Evolutionary conservation across 768 basidiomycete species (phyloP), one percentile per base, ranked within the genome.

Genomic region (Sporobolomyces pararoseus): DNA sequence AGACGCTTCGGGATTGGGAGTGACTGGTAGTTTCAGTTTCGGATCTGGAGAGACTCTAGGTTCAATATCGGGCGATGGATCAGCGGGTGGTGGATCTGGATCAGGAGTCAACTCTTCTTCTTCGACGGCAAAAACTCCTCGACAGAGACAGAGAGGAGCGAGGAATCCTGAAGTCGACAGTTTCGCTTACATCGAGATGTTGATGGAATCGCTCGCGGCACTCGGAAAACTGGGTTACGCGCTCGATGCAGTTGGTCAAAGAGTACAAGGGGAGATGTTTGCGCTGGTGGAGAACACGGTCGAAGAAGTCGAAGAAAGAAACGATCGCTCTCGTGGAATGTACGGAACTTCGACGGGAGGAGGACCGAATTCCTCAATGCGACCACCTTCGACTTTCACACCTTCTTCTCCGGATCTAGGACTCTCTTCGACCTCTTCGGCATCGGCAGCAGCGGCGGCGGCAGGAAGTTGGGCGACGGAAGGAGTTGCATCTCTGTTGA

Each of bases 121-220:
- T n/a, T 9, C 35, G 58, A 49, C 34, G 31, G 35, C 13, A 10
- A 29, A 57, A 17, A 57, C 51, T 31, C 35, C 49, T 23, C 10
- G 46, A 47, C 46, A 47, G 55, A n/a, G 54, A 39, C 7, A 31
- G 50, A 51, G 50, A 59, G 25, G 27, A n/a, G 57, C 65, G 16
- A 63, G 58, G 49, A 94, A 93, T 76, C 92, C 94, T 6, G 96
- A 99, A 80, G 84, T 86, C 14, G 91, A 99, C 78, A 92, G 91
- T 0, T 99, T 96, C 79, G 80, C 86, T 6, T 98, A 97, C 76
- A 88, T 98, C 73, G 96, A 97, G 80, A 89, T 86, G 2, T 83
- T 98, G 9, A 82, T 98, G 12, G 96, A 98, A 79, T 89, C 93
- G n/a, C 82, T 98, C 17, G 88, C 92, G 19, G 88, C 92, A 2